Percentiles rank a stretch among this genome's conserved stretches.
phyloP scores from a whole-genome alignment of 2,329 filamentous ascomycete species.

The Xylariaceae sp. region DNA sequence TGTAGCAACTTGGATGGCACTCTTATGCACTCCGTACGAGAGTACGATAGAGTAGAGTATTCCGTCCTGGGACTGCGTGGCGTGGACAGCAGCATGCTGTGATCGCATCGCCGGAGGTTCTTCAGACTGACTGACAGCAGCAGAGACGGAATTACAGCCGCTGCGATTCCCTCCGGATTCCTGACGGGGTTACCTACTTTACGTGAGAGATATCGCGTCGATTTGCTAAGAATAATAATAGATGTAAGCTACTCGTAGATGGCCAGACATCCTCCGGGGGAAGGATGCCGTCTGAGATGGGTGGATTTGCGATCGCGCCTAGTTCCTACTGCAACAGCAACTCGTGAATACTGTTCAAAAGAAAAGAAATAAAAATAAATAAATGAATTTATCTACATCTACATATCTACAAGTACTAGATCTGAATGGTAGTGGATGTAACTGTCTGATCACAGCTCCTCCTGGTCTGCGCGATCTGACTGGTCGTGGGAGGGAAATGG shows the following conservation, averaged over 20 bases:
- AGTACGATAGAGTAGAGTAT: neutral
- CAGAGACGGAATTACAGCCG: too few species aligned
- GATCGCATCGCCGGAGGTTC: neutral
- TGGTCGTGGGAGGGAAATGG: slow-evolving; percentile 7
- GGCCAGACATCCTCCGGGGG: neutral
- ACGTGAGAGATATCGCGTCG: neutral
- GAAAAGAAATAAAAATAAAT: neutral
- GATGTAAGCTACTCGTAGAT: neutral
- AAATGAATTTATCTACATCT: too few species aligned
- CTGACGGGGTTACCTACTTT: too few species aligned
- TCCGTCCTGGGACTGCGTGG: neutral
- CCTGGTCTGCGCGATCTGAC: slow-evolving; percentile 10
- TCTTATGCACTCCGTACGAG: neutral
- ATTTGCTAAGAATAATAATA: neutral
- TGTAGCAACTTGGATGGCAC: neutral
- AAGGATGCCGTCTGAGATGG: neutral
- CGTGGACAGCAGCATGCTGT: neutral
- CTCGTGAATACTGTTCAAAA: neutral
- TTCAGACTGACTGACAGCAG: neutral
- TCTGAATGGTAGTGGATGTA: slow-evolving; percentile 6
- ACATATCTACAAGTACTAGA: neutral
- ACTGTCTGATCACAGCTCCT: slow-evolving; percentile 11
- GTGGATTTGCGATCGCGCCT: neutral
- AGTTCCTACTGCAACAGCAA: neutral
- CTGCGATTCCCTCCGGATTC: too few species aligned